Base-by-base conservation (phyloP, 441 rosid genomes). In the Heliophila coronopifolia region DNA sequence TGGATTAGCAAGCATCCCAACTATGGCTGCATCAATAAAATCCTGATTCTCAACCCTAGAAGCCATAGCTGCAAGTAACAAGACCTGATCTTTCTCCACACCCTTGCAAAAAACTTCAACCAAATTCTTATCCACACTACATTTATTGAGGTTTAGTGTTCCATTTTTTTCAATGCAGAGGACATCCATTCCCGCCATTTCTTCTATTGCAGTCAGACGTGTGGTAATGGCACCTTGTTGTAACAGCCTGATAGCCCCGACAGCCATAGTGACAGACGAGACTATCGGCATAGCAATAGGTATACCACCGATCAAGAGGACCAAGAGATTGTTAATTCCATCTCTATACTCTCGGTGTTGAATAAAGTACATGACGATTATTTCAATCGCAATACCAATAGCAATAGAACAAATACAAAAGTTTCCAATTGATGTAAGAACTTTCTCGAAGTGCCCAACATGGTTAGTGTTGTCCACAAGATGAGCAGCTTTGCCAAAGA, bases 401-500 rank as follows among this genome's bases (percentile, higher is more conserved):
- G 70, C 70, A 8, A 66, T 66, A 2, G 70, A 58, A 33, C 70
- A 66, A 14, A 66, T 73, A 59, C 77, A 76, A 56, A 77, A 74
- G 25, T 77, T 74, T 33, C 73, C 67, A 7, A 77, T 72, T 12
- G 69, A 32, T 35, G 78, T 54, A 59, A 77, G 51, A 30, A 69
- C 82, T 77, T 80, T 58, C 16, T 80, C 83, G 61, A 80, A 80
- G 46, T 80, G 87, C 28, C 87, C 87, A 65, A 80, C 70, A 51
- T 80, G 83, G 3, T 68, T 75, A 22, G 87, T 80, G 53, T 44
- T 62, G 40, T 80, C 87, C 23, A 80, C 83, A 67, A 80, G 84
- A 75, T 80, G 84, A 65, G 84, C 87, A 1, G 84, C 87, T 61
- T 75, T 80, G 13, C 87, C 83, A 6, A 80, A 80, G 83, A 80